phyloP scores from a whole-genome alignment of 2,329 filamentous ascomycete genomes.

The Zymoseptoria brevis region DNA sequence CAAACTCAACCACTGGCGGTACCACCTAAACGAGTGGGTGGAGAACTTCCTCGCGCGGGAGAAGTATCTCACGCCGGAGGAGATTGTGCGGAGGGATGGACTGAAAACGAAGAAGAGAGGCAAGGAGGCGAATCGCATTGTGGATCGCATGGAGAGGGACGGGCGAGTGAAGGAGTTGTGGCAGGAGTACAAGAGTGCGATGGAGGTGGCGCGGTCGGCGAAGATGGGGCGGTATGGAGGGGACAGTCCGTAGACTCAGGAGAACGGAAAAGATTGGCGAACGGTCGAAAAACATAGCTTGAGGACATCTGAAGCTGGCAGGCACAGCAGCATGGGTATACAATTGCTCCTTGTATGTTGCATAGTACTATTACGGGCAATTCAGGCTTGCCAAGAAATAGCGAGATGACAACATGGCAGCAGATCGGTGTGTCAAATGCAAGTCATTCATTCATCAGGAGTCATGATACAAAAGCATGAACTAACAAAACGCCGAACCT shows the following conservation, averaged over 20 bases:
- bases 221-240: slow-evolving; percentile 30
- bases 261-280: too few relatives aligned
- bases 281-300: too few relatives aligned
- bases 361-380: too few relatives aligned
- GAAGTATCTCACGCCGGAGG: slow-evolving; percentile 49
- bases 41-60: slow-evolving; percentile 52
- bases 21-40: slow-evolving; percentile 64
- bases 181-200: slow-evolving; percentile 54
- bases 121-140: slow-evolving; percentile 54
- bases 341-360: too few relatives aligned
- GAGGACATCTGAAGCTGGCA: too few relatives aligned
- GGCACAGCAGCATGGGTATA: too few relatives aligned
- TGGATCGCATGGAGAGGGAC: slow-evolving; percentile 54
- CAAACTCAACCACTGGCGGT: slow-evolving; percentile 66
- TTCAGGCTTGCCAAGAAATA: too few relatives aligned
- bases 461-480: too few relatives aligned
- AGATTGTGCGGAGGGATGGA: slow-evolving; percentile 53
- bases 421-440: too few relatives aligned
- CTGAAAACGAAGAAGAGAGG: slow-evolving; percentile 53
- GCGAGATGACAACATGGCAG: too few relatives aligned
- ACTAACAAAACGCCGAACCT: too few relatives aligned
- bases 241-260: neutral
- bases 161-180: slow-evolving; percentile 57
- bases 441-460: too few relatives aligned
- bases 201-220: slow-evolving; percentile 50